Conservation (phyloP, 2,329 filamentous ascomycete species). For the Aureobasidium melanogenum region DNA sequence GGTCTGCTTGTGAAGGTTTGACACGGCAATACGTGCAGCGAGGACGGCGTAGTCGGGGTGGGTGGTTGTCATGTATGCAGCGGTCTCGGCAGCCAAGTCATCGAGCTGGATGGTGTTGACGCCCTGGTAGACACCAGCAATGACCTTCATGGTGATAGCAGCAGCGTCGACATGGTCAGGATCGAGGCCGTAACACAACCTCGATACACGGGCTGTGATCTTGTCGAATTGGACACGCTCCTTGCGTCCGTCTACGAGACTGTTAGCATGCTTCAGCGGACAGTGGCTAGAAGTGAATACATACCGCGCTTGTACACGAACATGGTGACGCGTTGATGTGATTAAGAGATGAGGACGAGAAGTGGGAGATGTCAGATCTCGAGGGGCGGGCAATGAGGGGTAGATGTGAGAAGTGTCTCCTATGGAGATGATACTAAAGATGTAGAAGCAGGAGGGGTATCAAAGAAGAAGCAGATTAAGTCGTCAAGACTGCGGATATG, state of each 20-base stretch:
- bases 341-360: conserved; percentile 11
- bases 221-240: conserved; percentile 99
- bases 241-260: conserved; percentile 79
- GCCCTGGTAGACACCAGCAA: conserved; percentile 97
- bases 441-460: conserved; percentile 9
- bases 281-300: conserved; percentile 10
- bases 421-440: background rate
- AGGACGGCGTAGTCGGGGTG: conserved; percentile 99
- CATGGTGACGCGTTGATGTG: conserved; percentile 35
- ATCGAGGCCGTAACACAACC: conserved; percentile 95
- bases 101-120: conserved; percentile 95
- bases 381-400: conserved; percentile 5
- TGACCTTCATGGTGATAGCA: conserved; percentile 98
- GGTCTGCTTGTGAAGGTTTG: conserved; percentile 99
- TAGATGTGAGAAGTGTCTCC: background rate
- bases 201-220: conserved; percentile 96
- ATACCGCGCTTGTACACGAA: conserved; percentile 57
- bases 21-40: conserved; percentile 94
- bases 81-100: conserved; percentile 94
- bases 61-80: conserved; percentile 98
- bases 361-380: conserved; percentile 2
- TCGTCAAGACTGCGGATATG: conserved; percentile 10
- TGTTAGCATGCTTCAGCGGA: conserved; percentile 16
- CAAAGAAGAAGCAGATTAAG: conserved; percentile 10
- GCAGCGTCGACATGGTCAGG: conserved; percentile 93